A percentile compares a stretch with the other conserved stretches of the same genome.
Conservation (phyloP, 2,329 filamentous ascomycete species). For the Colletotrichum melonis region DNA sequence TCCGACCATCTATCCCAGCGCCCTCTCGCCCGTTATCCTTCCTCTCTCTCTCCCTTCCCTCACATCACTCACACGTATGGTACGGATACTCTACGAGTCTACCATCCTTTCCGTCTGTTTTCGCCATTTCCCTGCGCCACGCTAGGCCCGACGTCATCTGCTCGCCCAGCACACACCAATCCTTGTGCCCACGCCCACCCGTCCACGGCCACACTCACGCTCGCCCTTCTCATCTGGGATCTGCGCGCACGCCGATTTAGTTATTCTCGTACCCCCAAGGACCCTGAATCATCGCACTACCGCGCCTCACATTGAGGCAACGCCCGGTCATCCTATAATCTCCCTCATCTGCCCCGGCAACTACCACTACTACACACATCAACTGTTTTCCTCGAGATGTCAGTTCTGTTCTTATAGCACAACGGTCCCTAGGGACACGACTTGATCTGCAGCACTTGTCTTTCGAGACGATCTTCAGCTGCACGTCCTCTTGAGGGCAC, state of each 20-base stretch:
- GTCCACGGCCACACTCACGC: conserved; percentile 9
- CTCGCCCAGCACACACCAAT: conserved; percentile 21
- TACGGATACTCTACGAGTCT: background rate
- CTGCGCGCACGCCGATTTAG: conserved; percentile 25
- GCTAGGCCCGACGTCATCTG: conserved; percentile 36
- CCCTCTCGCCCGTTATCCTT: conserved; percentile 10
- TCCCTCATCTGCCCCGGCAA: conserved; percentile 22
- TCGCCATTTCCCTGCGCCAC: conserved; percentile 33
- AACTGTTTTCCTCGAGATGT: conserved; percentile 41
- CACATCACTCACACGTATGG: background rate
- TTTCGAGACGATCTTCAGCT: conserved; percentile 24
- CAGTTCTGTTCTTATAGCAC: conserved; percentile 47
- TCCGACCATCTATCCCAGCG: conserved; percentile 27
- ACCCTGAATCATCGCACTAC: conserved; percentile 32
- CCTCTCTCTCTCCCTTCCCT: background rate
- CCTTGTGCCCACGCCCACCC: conserved; percentile 1
- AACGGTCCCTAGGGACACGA: conserved; percentile 59
- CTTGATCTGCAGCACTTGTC: conserved; percentile 28
- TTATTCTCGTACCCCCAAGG: conserved; percentile 33
- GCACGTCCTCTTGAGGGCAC: conserved; percentile 30
- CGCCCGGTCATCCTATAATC: conserved; percentile 37
- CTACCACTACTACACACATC: conserved; percentile 2
- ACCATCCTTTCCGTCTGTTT: conserved; percentile 9
- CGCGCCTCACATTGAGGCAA: conserved; percentile 31
- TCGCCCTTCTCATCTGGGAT: conserved; percentile 26